Evolutionary conservation across 2,329 filamentous ascomycete genomes (phyloP), one percentile per base, ranked within the genome.

Genomic region (Fusarium heterosporum): DNA sequence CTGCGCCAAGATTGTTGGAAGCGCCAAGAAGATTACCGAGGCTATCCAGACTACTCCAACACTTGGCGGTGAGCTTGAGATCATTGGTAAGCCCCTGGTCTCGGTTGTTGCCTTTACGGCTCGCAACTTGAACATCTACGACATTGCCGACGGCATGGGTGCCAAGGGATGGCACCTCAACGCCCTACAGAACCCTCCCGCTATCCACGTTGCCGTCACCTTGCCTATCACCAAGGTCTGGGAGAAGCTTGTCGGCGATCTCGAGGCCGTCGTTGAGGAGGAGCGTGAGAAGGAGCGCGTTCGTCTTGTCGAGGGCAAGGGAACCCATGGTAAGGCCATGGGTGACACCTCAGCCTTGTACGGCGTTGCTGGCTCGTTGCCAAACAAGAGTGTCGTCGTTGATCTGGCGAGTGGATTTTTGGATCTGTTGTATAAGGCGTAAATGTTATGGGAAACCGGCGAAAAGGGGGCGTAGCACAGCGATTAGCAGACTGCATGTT

Each of bases 341-440:
- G 93, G 93, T 2, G 92, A 97, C 76, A 89, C 93, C 14, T 92
- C 93, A 2, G 94, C 94, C 6, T 81, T 99, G 64, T 99, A 99
- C 79, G 96, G 96, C 54, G 94, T 99, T 57, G 96, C 96, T 0
- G 96, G 96, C 8, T 96, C 92, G 74, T 80, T 99, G 78, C 96
- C 96, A 2, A 96, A 99, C 77, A 98, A 98, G 86, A 93, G 91
- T 70, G 90, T 99, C 32, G 93, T 99, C 30, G 92, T 93, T 68
- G 93, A 97, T 73, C 80, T 99, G 75, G 95, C 94, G 3, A 92
- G 86, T 70, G 95, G 93, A 1, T 99, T 98, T 79, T 83, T 98
- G 75, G 94, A 98, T 80, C 90, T 96, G 51, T 77, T 97, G 78
- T 97, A 97, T 80, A 97, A 97, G 83, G 90, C 90, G 61, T 96